Evolutionary conservation across 805 yeast species (phyloP).

Genomic region (Wickerhamomyces rabaulensis): DNA sequence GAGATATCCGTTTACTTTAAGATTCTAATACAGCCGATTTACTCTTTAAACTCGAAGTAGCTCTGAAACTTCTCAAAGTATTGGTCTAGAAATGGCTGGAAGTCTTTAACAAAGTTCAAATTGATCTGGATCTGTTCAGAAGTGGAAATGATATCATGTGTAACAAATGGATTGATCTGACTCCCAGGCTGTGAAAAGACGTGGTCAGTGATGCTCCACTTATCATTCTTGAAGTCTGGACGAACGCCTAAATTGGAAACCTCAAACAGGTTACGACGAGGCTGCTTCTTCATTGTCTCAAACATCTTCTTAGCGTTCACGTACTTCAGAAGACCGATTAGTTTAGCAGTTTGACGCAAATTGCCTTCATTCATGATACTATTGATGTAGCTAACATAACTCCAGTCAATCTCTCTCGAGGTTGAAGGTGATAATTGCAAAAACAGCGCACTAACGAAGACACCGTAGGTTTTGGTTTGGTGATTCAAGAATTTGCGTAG

Average conservation of each 20-base stretch:
- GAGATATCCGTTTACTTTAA: too few relatives aligned
- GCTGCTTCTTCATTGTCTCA: not conserved
- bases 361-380: not conserved
- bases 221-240: not conserved
- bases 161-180: slow-evolving; percentile 2
- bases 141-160: slow-evolving; percentile 7
- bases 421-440: not conserved
- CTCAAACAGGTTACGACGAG: slow-evolving; percentile 3
- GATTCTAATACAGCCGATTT: too few relatives aligned
- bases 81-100: not conserved
- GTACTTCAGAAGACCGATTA: slow-evolving; percentile 7
- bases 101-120: slow-evolving; percentile 3
- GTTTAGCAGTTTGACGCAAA: slow-evolving; percentile 1
- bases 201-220: not conserved
- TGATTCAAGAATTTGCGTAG: slow-evolving; percentile 2
- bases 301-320: not conserved
- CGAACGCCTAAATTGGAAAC: slow-evolving; percentile 7
- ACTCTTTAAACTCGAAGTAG: not conserved
- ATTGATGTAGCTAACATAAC: slow-evolving; percentile 1
- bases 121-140: not conserved
- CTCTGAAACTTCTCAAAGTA: not conserved
- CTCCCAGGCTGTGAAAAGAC: slow-evolving; percentile 10
- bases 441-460: slow-evolving; percentile 1
- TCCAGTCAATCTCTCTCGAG: slow-evolving; percentile 1
- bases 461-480: slow-evolving; percentile 2